Evolutionary conservation across 129 eudicot species (phyloP).

Genomic region (Ambrosia trifida): DNA sequence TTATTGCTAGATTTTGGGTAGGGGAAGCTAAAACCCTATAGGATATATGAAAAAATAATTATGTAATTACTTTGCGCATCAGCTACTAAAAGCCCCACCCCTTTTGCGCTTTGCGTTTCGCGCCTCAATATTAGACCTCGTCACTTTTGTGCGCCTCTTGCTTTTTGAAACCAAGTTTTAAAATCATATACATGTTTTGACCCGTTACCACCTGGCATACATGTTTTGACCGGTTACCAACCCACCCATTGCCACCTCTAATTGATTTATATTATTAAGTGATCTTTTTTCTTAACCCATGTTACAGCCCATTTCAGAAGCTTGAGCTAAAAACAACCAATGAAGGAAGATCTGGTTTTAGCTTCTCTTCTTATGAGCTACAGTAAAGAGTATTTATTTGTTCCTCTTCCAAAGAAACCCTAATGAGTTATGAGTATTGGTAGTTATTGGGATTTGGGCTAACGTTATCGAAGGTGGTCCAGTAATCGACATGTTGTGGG

Average conservation of each 20-base stretch:
- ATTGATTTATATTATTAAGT: conserved; percentile 1
- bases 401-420: conserved; percentile 8
- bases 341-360: conserved; percentile 76
- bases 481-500: background rate
- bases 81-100: too few relatives aligned
- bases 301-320: conserved; percentile 86
- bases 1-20: too few relatives aligned
- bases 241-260: background rate
- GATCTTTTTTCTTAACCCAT: conserved; percentile 11
- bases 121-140: too few relatives aligned
- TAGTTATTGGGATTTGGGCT: background rate
- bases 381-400: conserved; percentile 43
- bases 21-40: too few relatives aligned
- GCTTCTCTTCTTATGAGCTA: conserved; percentile 80
- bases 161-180: too few relatives aligned
- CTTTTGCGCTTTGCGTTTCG: too few relatives aligned
- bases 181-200: too few relatives aligned
- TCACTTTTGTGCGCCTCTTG: too few relatives aligned
- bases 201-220: too few relatives aligned
- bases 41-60: too few relatives aligned
- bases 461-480: background rate
- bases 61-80: too few relatives aligned
- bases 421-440: too few relatives aligned
- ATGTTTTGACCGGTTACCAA: background rate
- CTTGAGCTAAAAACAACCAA: conserved; percentile 75